phyloP scores from a whole-genome alignment of 2,329 filamentous ascomycete genomes.

The Exserohilum turcica region DNA sequence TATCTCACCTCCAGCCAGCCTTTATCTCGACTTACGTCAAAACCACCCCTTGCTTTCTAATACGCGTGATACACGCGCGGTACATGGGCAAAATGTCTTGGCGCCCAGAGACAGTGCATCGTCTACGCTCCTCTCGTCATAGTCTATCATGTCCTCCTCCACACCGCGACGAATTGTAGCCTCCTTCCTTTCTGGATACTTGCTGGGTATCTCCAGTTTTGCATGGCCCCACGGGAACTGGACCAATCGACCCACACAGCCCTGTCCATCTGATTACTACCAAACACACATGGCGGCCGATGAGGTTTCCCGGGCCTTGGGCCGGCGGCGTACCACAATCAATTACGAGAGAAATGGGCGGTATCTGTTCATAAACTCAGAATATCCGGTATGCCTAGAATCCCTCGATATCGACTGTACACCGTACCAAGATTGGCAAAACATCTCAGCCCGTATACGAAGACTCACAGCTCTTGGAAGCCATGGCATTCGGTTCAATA shows the following conservation, averaged over 20 bases:
- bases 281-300: background rate
- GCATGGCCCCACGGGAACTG: conserved; percentile 7
- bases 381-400: background rate
- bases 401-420: conserved; percentile 1
- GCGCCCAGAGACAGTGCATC: conserved; percentile 27
- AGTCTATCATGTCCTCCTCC: conserved; percentile 1
- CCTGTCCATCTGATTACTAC: background rate
- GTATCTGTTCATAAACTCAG: conserved; percentile 10
- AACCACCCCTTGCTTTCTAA: conserved; percentile 4
- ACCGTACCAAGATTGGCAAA: conserved; percentile 4
- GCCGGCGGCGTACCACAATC: conserved; percentile 13
- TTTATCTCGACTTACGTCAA: conserved; percentile 36
- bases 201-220: conserved; percentile 1
- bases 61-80: conserved; percentile 17
- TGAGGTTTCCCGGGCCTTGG: conserved; percentile 4
- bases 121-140: conserved; percentile 6
- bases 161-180: conserved; percentile 1
- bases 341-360: conserved; percentile 19
- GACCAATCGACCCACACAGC: background rate
- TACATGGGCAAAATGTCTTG: conserved; percentile 21
- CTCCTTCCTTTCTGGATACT: conserved; percentile 11
- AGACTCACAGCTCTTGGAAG: conserved; percentile 22
- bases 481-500: conserved; percentile 17
- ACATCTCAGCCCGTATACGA: conserved; percentile 12
- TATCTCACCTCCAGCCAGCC: conserved; percentile 20